Conservation (phyloP, 164 flowering plant genomes). For the Magnolia sinica region DNA sequence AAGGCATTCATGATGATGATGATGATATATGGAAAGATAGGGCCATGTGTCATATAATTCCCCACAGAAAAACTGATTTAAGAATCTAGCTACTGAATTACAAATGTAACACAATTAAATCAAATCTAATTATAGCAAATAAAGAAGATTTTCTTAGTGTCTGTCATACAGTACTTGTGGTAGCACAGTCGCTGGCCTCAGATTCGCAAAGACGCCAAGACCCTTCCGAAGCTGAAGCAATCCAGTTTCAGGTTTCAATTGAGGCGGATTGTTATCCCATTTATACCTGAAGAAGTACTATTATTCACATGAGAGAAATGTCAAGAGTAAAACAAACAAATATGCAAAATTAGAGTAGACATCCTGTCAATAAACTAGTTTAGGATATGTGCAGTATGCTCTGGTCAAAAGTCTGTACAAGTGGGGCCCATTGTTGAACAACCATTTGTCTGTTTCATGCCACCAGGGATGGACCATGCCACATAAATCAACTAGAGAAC, state of each 20-base stretch:
- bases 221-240: slow-evolving; percentile 87
- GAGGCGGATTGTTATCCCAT: slow-evolving; percentile 87
- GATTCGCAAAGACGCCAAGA: slow-evolving; percentile 91
- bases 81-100: background rate
- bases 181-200: slow-evolving; percentile 89
- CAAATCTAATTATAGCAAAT: background rate
- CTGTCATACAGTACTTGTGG: slow-evolving; percentile 60
- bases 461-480: background rate
- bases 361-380: too few relatives aligned
- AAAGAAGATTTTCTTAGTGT: slow-evolving; percentile 1
- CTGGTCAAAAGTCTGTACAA: background rate
- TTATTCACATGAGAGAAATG: background rate
- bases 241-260: slow-evolving; percentile 97
- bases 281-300: slow-evolving; percentile 54
- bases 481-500: too few relatives aligned
- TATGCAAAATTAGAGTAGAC: too few relatives aligned
- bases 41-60: background rate
- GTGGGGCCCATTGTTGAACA: too few relatives aligned
- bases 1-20: background rate
- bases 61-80: background rate
- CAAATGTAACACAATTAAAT: background rate
- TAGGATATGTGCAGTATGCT: background rate
- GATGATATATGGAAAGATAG: background rate
- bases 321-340: background rate
- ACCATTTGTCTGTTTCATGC: background rate